Base-by-base conservation (phyloP, 176 grass and related monocot genomes). In the Triticum turgidum region DNA sequence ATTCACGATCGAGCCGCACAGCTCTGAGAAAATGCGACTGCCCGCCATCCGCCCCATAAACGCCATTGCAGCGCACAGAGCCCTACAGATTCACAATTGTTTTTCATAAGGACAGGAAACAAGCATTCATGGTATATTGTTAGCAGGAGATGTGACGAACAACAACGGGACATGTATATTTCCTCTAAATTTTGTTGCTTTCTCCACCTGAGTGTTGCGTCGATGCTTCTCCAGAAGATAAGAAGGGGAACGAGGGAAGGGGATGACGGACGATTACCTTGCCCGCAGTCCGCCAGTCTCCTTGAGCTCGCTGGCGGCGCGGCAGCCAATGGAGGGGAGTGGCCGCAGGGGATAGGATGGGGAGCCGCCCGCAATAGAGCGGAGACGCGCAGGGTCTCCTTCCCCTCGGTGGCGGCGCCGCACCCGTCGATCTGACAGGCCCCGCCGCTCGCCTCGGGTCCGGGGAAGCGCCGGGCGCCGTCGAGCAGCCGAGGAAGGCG, bases 51-150 rank as follows among this genome's bases (percentile, higher is more conserved):
- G 77, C 14, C 84, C 76, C 42, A 62, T 14, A 12, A 88, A 89
- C 17, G 82, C 81, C 93, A 95, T 95, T 45, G 25, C 9, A 85
- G 56, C 81, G 69, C 76, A 37, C 3, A 80, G 13, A 54, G 7
- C 66, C 66, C 84, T 87, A 33, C 65, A 87, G 25, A 45, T 73
- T 79, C 24, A 73, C 0, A 73, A 18, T 30, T 20, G 20, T 59
- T 72, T 71, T 3, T 54, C 65, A 11, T 82, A 24, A 82, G 37
- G 2, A 21, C 69, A 65, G 20, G 59, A 89, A 73, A 21, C 32
- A 32, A 20, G 73, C 12, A 38, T 27, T 18, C 2, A 7, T 38
- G 15, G 5, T 20, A 27, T 54, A 54, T 54, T 54, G 7, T 44
- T 64, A 11, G 18, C 4, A 29, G 30, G 11, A 45, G 64, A 61